Percentiles rank a stretch among this genome's conserved stretches.
Conservation (phyloP, 2,329 filamentous ascomycete genomes). For the Diaporthe caulivora region DNA sequence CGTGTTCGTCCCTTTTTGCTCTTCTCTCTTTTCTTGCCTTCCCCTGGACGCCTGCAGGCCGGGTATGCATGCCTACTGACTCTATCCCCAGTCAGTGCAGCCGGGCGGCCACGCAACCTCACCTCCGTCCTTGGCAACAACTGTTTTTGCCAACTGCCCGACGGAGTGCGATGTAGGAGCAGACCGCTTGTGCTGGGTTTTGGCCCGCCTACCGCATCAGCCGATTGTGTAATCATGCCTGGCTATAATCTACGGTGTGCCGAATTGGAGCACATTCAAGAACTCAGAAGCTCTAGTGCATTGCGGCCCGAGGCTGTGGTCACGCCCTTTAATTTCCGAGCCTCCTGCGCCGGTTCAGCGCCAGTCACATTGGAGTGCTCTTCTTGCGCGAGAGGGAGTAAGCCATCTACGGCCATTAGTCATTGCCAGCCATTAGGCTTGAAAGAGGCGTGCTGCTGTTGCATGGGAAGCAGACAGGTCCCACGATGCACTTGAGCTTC, state of each 20-base stretch:
- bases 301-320: constrained; percentile 31
- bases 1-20: constrained; percentile 29
- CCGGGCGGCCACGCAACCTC: constrained; percentile 17
- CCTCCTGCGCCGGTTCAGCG: constrained; percentile 6
- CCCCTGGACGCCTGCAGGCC: constrained; percentile 19
- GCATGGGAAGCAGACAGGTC: background rate
- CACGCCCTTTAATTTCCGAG: constrained; percentile 25
- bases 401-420: background rate
- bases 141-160: background rate
- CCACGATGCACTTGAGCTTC: background rate
- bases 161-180: background rate
- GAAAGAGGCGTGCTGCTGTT: background rate
- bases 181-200: background rate
- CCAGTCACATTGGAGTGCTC: background rate
- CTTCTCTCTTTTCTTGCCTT: background rate
- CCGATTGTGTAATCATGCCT: background rate
- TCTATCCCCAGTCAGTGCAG: constrained; percentile 1
- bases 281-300: background rate
- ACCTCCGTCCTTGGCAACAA: constrained; percentile 19
- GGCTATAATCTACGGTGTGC: constrained; percentile 11
- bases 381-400: background rate
- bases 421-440: background rate
- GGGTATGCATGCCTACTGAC: constrained; percentile 13
- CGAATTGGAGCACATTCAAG: constrained; percentile 1
- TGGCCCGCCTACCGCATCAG: background rate